Evolutionary conservation across 108 stramenopile genomes (phyloP).

Genomic region (Discostella pseudostelligera): DNA sequence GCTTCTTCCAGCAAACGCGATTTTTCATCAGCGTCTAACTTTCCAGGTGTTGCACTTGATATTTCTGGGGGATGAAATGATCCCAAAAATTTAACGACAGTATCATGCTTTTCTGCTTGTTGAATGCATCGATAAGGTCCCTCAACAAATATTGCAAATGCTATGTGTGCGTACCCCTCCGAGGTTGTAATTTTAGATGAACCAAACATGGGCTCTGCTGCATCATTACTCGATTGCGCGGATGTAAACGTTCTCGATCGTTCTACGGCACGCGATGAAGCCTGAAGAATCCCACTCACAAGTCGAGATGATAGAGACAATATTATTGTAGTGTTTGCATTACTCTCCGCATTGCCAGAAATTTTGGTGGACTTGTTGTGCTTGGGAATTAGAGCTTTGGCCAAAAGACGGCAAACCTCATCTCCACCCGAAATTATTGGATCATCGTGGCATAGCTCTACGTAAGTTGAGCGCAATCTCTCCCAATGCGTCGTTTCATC

Average conservation of each 20-base stretch:
- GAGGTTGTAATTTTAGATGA: conserved; percentile 26
- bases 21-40: conserved; percentile 14
- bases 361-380: neutral
- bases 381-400: conserved; percentile 26
- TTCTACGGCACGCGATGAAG: conserved; percentile 32
- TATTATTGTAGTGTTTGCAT: neutral
- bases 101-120: conserved; percentile 32
- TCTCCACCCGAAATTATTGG: conserved; percentile 44
- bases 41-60: neutral
- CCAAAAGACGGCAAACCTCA: conserved; percentile 31
- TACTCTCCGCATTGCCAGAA: neutral
- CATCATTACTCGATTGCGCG: neutral
- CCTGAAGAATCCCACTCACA: conserved; percentile 45
- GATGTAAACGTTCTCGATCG: conserved; percentile 6
- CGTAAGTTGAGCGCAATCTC: conserved; percentile 22
- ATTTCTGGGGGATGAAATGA: conserved; percentile 34
- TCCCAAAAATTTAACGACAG: conserved; percentile 32
- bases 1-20: conserved; percentile 32
- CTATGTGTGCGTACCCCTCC: conserved; percentile 46
- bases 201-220: conserved; percentile 27
- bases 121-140: conserved; percentile 48
- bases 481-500: conserved; percentile 13
- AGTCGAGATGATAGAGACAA: conserved; percentile 42
- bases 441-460: conserved; percentile 45
- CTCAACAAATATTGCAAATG: conserved; percentile 40